phyloP scores from a whole-genome alignment of 495 filamentous ascomycete species.

The Echria macrotheca region DNA sequence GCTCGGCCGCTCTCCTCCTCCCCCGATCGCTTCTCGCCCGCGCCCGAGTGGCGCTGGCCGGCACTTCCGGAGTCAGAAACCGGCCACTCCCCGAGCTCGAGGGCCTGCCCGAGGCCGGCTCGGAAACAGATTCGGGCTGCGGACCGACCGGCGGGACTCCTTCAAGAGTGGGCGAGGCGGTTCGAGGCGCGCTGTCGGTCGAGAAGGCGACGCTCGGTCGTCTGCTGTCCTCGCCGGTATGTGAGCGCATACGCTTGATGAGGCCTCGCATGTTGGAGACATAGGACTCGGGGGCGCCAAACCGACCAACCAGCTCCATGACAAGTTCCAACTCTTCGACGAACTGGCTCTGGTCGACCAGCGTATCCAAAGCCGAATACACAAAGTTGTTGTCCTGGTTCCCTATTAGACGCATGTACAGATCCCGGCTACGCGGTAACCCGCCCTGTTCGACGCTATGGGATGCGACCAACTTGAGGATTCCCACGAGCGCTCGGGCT shows the following conservation, averaged over 20 bases:
- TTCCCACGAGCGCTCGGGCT: conserved; percentile 34
- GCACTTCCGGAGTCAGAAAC: conserved; percentile 18
- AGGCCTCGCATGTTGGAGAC: conserved; percentile 26
- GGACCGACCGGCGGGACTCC: background rate
- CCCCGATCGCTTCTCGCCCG: conserved; percentile 3
- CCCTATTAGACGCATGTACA: conserved; percentile 36
- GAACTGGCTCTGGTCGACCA: conserved; percentile 34
- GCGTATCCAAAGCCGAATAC: conserved; percentile 30
- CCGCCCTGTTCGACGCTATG: conserved; percentile 26
- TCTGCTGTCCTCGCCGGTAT: conserved; percentile 5
- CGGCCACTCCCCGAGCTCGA: conserved; percentile 2
- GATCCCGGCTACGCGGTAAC: conserved; percentile 25
- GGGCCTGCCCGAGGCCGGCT: background rate
- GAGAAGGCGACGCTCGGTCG: background rate
- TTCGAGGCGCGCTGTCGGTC: conserved; percentile 3
- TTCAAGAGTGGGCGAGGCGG: conserved; percentile 15
- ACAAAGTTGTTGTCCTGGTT: conserved; percentile 34
- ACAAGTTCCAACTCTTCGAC: conserved; percentile 28
- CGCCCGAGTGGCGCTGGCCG: conserved; percentile 11
- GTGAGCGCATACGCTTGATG: conserved; percentile 26
- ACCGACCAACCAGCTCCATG: conserved; percentile 23
- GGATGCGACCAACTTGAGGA: conserved; percentile 33
- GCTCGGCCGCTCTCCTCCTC: no score
- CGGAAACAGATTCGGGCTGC: background rate
- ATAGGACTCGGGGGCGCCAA: conserved; percentile 24